A percentile compares a stretch with the other conserved stretches of the same genome.
These are phyloP conservation scores for Stromatinia cepivora DNA, from an alignment of 2,329 filamentous ascomycete species.

Conservation along the genomic window DNA sequence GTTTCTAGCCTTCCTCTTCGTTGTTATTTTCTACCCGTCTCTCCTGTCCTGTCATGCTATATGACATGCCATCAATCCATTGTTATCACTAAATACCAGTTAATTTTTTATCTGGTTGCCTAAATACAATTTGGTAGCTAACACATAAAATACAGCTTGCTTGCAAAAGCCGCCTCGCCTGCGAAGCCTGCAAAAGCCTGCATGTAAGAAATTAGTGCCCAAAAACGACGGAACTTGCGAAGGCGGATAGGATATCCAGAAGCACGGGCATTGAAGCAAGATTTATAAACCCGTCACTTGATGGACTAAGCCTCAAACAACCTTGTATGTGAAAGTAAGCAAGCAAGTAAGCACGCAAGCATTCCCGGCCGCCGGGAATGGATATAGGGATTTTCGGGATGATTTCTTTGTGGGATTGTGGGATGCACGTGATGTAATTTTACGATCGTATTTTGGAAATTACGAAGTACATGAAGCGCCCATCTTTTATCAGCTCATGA, in stretches of 20 bases:
- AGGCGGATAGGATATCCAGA: conserved; percentile 1
- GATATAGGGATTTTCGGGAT: not conserved
- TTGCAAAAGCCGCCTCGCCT: too few species aligned
- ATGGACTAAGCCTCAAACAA: conserved; percentile 8
- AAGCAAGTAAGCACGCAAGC: not conserved
- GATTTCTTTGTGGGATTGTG: not conserved
- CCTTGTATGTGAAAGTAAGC: conserved; percentile 3
- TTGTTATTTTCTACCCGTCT: not conserved
- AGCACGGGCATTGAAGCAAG: conserved; percentile 1
- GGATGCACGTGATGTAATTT: not conserved
- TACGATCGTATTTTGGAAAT: not conserved
- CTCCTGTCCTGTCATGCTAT: not conserved
- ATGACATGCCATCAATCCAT: not conserved
- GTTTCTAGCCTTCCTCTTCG: not conserved
- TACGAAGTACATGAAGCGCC: not conserved
- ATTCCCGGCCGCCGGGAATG: not conserved
- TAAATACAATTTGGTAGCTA: not conserved
- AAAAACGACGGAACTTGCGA: conserved; percentile 4
- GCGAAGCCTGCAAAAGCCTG: not conserved
- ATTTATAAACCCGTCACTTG: conserved; percentile 1
- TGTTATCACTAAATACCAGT: not conserved
- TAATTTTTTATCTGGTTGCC: not conserved
- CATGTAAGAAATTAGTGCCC: conserved; percentile 17
- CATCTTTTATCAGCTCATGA: too few species aligned
- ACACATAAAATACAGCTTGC: too few species aligned